A percentile compares a stretch with the other conserved stretches of the same genome.
phyloP scores from a whole-genome alignment of 2,329 filamentous ascomycete species.

The Chaetothyriales sp. region DNA sequence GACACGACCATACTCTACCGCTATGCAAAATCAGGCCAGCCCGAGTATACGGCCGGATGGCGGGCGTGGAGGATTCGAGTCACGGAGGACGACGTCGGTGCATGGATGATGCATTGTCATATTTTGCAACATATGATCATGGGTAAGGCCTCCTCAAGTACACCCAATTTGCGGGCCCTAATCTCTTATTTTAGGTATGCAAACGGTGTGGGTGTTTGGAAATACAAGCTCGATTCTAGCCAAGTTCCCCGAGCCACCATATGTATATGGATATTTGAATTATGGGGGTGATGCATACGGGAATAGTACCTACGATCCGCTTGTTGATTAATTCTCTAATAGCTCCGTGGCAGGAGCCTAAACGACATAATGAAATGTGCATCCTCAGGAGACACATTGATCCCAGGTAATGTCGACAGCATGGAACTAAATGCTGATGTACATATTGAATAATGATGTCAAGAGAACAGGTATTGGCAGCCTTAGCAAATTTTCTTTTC shows the following conservation, averaged over 20 bases:
- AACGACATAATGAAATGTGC: too few species aligned
- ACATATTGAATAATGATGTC: too few species aligned
- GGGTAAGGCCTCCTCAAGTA: slow-evolving; percentile 32
- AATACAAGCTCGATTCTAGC: slow-evolving; percentile 27
- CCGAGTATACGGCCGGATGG: slow-evolving; percentile 40
- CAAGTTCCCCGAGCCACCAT: slow-evolving; percentile 19
- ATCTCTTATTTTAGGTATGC: slow-evolving; percentile 6
- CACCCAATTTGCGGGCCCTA: not conserved
- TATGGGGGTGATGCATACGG: slow-evolving; percentile 34
- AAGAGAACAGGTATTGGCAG: too few species aligned
- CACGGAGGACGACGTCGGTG: slow-evolving; percentile 31
- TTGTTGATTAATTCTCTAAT: slow-evolving; percentile 1
- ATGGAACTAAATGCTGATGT: too few species aligned
- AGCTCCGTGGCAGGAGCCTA: not conserved
- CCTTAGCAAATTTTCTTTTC: too few species aligned
- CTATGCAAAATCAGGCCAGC: slow-evolving; percentile 32
- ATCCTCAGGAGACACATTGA: too few species aligned
- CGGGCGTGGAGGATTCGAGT: slow-evolving; percentile 47
- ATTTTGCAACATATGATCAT: slow-evolving; percentile 36
- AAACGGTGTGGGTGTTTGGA: slow-evolving; percentile 33
- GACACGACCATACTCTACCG: slow-evolving; percentile 44
- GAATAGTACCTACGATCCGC: slow-evolving; percentile 17
- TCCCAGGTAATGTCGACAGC: not conserved
- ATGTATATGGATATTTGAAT: slow-evolving; percentile 31
- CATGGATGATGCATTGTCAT: slow-evolving; percentile 40